These are phyloP conservation scores for Raphidocelis subcapitata DNA, from an alignment of 139 green algal species.

Conservation along the genomic window DNA sequence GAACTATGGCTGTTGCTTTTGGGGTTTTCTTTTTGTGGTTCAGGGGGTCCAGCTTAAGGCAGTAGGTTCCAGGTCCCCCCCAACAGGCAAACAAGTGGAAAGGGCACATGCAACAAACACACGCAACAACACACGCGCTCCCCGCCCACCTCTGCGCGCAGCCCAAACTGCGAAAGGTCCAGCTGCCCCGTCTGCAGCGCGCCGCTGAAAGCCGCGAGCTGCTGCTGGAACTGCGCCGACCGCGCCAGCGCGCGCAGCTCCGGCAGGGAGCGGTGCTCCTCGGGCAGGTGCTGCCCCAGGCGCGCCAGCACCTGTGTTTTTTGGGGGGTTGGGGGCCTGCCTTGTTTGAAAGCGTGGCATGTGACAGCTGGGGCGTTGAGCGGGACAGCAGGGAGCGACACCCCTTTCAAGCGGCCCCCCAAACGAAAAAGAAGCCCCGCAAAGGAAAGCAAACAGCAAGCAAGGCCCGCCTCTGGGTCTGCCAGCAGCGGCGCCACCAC, in stretches of 20 bases:
- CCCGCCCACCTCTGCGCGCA: slow-evolving; percentile 35
- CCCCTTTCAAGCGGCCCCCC: too few relatives aligned
- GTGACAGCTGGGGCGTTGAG: not conserved
- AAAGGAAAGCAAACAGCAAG: not conserved
- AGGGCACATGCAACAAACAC: not conserved
- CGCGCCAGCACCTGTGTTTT: slow-evolving; percentile 22
- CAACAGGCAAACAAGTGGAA: not conserved
- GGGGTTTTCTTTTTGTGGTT: too few relatives aligned
- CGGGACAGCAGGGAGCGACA: too few relatives aligned
- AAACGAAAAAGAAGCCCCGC: not conserved
- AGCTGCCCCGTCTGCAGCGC: slow-evolving; percentile 70
- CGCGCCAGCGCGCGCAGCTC: slow-evolving; percentile 29
- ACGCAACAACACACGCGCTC: not conserved
- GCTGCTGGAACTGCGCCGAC: slow-evolving; percentile 76
- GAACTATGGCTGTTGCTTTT: not conserved
- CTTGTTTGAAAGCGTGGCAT: not conserved
- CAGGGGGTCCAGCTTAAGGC: too few relatives aligned
- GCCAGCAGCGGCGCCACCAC: slow-evolving; percentile 51
- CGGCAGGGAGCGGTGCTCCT: slow-evolving; percentile 34
- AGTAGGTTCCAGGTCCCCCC: not conserved
- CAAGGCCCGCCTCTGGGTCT: slow-evolving; percentile 21
- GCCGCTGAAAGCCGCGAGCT: slow-evolving; percentile 53
- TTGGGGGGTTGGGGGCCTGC: not conserved
- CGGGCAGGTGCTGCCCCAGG: slow-evolving; percentile 54
- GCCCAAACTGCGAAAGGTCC: slow-evolving; percentile 69